Base-by-base conservation (phyloP, 768 basidiomycete genomes). In the Podaxis sp. region DNA sequence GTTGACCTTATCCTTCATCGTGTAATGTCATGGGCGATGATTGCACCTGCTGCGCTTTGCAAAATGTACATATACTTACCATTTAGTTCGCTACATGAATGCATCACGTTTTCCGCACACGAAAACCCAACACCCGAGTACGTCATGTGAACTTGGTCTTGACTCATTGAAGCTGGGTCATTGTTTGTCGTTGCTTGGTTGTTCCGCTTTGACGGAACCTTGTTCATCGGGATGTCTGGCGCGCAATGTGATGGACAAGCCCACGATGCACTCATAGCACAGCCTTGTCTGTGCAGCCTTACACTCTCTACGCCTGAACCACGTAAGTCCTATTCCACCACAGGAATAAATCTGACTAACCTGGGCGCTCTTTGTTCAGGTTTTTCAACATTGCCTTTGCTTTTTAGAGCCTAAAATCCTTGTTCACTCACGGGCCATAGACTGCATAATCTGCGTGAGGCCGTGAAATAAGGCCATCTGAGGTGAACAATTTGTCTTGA, bases 211-310 rank as follows among this genome's bases (percentile, higher is more conserved):
- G 49, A 24, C 26, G 20, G 44, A 46, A 24, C 49, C 26, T 11
- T 12, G 49, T 1, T 11, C 49, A 50, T 50, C 49, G 12, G 26
- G 24, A 28, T 22, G 22, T 20, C 49, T 0, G 12, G 49, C 13
- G 41, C 41, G 26, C 22, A 26, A 30, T 28, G 56, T 57, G 56
- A 57, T 57, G 56, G 26, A 41, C 38, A 46, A 57, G 56, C 7
- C 17, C 56, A 57, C 56, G 56, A 57, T 57, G 56, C 56, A 57
- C 24, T 22, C 56, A 46, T 57, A 41, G 46, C 56, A 57, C 56
- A 57, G 56, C 56, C 56, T 28, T 26, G 37, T 26, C 40, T 28
- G 40, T 7, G 41, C 40, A 12, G 15, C 13, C 24, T 28, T 12
- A 54, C 38, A 20, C 22, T 41, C 17, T 50, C 38, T 56, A 22